Evolutionary conservation across 805 yeast genomes (phyloP).

Genomic region (Saturnispora quitensis): DNA sequence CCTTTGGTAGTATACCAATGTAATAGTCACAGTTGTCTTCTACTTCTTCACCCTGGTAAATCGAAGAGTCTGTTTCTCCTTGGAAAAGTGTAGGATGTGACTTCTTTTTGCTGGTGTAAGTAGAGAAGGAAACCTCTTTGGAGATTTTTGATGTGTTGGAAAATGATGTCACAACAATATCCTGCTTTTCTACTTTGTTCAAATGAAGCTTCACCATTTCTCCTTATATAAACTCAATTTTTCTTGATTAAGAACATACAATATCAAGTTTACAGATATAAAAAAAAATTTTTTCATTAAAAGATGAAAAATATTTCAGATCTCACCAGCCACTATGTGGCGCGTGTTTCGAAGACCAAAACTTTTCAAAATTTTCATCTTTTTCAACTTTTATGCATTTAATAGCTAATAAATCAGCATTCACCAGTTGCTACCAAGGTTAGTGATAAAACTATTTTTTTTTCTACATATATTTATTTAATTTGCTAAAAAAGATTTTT

Average conservation of each 20-base stretch:
- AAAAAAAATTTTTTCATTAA: not conserved
- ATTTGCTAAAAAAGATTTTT: too few relatives aligned
- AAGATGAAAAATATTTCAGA: not conserved
- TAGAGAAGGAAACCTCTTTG: slow-evolving; percentile 46
- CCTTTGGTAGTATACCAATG: slow-evolving; percentile 70
- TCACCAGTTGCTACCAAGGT: not conserved
- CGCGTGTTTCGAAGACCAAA: not conserved
- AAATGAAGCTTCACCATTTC: slow-evolving; percentile 1
- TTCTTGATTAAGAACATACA: not conserved
- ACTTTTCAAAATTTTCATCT: not conserved
- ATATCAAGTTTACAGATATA: not conserved
- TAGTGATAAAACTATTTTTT: too few relatives aligned
- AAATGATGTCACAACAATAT: slow-evolving; percentile 48
- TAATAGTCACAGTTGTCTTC: slow-evolving; percentile 46
- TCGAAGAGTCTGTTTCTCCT: slow-evolving; percentile 69
- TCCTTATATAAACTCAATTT: not conserved
- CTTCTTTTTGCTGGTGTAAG: slow-evolving; percentile 43
- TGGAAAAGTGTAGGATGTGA: slow-evolving; percentile 40
- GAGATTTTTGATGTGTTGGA: slow-evolving; percentile 71
- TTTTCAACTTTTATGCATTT: not conserved
- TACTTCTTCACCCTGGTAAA: slow-evolving; percentile 53
- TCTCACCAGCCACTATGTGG: not conserved
- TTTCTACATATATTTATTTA: too few relatives aligned
- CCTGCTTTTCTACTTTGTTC: slow-evolving; percentile 4
- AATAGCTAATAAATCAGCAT: not conserved